Evolutionary conservation across 306 rosid species (phyloP).

Genomic region (Vigna unguiculata): DNA sequence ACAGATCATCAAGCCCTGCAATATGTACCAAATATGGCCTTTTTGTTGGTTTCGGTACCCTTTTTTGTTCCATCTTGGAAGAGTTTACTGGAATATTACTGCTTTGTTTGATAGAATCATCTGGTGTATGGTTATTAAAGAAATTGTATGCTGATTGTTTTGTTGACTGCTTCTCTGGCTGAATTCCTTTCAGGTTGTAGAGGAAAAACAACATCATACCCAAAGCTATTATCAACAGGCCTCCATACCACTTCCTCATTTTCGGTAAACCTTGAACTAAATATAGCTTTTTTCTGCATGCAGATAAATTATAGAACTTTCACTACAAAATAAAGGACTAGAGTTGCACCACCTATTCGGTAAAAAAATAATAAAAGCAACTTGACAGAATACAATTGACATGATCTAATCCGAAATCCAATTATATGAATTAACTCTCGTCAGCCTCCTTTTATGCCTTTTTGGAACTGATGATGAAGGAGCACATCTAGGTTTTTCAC

Average conservation of each 20-base stretch:
- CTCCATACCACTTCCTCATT: constrained; percentile 96
- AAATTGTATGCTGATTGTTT: constrained; percentile 70
- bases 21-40: constrained; percentile 61
- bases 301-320: constrained; percentile 29
- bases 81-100: constrained; percentile 38
- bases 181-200: constrained; percentile 60
- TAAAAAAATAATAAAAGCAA: constrained; percentile 20
- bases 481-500: constrained; percentile 7
- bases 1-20: constrained; percentile 69
- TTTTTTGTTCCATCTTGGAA: constrained; percentile 40
- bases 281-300: constrained; percentile 47
- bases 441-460: not conserved
- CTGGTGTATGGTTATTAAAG: constrained; percentile 57
- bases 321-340: constrained; percentile 21
- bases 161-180: constrained; percentile 62
- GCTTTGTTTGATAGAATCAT: constrained; percentile 43
- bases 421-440: not conserved
- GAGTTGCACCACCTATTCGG: not conserved
- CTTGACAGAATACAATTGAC: not conserved
- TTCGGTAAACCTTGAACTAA: constrained; percentile 45
- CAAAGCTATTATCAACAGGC: constrained; percentile 69
- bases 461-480: constrained; percentile 26
- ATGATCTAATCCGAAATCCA: not conserved
- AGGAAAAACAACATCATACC: constrained; percentile 62
- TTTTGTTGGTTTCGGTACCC: constrained; percentile 40